Base-by-base conservation (phyloP, 805 yeast genomes). In the Wickerhamomyces sydowiorum region DNA sequence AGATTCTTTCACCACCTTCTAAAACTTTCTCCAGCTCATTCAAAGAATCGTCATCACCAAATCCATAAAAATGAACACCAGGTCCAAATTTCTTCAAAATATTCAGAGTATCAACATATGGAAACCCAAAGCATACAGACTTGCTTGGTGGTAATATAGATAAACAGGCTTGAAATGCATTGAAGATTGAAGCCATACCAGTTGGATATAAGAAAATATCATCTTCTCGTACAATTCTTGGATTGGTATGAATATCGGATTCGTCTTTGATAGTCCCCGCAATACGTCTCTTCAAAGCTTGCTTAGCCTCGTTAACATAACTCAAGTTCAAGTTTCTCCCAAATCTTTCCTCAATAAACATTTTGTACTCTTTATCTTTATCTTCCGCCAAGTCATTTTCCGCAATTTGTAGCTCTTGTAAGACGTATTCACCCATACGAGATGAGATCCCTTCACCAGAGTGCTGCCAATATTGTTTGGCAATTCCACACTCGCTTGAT, bases 391-490 rank as follows among this genome's bases (percentile, higher is more conserved):
- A 39, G 18, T 56, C 52, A 23, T 50, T 61, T 49, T 65, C 64
- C 39, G 64, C 59, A 47, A 61, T 53, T 57, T 73, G 52, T 53
- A 84, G 64, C 57, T 80, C 86, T 46, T 77, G 78, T 45, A 84
- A 62, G 37, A 86, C 79, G 55, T 87, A 93, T 61, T 90, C 96
- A 1, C 89, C 97, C 59, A 82, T 66, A 53, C 98, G 71, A 28
- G 96, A 86, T 14, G 96, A 86, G 22, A 93, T 76, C n/a, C 96
- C 96, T 62, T 91, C 97, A 22, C 99, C 99, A 0, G 96, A 70
- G 56, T 90, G 96, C 61, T 91, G 97, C 99, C 99, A 93, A 65
- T 87, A 93, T 53, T 79, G 79, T 58, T 87, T 89, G 31, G 93
- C 90, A 4, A 85, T 60, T 47, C 70, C 79, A 44, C 73, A 79